Evolutionary conservation across 495 filamentous ascomycete species (phyloP).

Genomic region (Entonaema liquescens): DNA sequence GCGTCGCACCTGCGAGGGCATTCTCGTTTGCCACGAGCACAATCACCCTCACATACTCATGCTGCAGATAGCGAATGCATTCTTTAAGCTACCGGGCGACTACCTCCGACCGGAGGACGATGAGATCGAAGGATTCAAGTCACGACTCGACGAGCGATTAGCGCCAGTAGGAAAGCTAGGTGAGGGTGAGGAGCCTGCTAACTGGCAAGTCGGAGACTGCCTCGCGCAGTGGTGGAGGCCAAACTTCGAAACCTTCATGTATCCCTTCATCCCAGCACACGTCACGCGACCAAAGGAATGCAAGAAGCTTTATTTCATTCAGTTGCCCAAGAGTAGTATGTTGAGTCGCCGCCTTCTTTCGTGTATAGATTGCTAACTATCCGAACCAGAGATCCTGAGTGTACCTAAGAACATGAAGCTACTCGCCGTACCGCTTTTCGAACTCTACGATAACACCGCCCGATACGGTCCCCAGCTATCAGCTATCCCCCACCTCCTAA

Average conservation of each 20-base stretch:
- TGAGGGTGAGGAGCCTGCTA: slow-evolving; percentile 84
- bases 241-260: slow-evolving; percentile 99
- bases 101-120: slow-evolving; percentile 91
- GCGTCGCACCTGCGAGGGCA: slow-evolving; percentile 94
- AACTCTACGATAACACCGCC: slow-evolving; percentile 96
- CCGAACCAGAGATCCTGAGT: slow-evolving; percentile 80
- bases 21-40: slow-evolving; percentile 97
- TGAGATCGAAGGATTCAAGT: slow-evolving; percentile 92
- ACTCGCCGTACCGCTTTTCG: slow-evolving; percentile 93
- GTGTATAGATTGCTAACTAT: slow-evolving; percentile 30
- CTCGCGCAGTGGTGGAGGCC: slow-evolving; percentile 98
- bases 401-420: slow-evolving; percentile 99
- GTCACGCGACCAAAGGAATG: slow-evolving; percentile 97
- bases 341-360: slow-evolving; percentile 21
- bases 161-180: slow-evolving; percentile 90
- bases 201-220: slow-evolving; percentile 94
- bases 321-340: slow-evolving; percentile 89
- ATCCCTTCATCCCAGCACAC: slow-evolving; percentile 94
- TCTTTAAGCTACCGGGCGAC: slow-evolving; percentile 98
- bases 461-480: slow-evolving; percentile 95
- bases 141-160: slow-evolving; percentile 87
- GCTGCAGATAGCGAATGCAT: slow-evolving; percentile 98
- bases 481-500: slow-evolving; percentile 92
- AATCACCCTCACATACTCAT: slow-evolving; percentile 98
- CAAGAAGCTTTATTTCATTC: slow-evolving; percentile 98